phyloP scores from a whole-genome alignment of 352 stramenopile genomes.

The Aphanomyces astaci region DNA sequence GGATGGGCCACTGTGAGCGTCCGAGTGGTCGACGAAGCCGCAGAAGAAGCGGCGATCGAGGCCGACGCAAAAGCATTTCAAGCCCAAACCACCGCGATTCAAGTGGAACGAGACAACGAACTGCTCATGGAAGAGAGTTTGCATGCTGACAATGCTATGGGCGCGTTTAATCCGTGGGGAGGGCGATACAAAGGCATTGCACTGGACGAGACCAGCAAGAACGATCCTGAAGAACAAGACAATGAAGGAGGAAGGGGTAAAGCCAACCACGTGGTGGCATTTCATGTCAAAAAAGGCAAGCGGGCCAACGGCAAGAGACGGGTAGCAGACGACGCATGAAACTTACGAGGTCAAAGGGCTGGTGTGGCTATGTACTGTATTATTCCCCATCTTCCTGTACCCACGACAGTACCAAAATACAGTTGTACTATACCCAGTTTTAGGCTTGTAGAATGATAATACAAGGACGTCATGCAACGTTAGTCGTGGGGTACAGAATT shows the following conservation, averaged over 20 bases:
- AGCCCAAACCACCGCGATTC: constrained; percentile 4
- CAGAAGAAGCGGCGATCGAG: constrained; percentile 33
- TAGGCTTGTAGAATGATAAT: no score
- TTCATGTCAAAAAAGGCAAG: constrained; percentile 45
- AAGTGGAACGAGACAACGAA: constrained; percentile 44
- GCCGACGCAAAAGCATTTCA: constrained; percentile 27
- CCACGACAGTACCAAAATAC: no score
- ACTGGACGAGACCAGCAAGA: constrained; percentile 33
- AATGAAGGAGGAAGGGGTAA: constrained; percentile 43
- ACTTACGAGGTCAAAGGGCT: no score
- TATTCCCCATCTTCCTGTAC: no score
- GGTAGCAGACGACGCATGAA: not conserved
- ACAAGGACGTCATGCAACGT: no score
- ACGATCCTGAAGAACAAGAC: constrained; percentile 29
- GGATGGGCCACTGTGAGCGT: constrained; percentile 75
- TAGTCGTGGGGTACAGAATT: no score
- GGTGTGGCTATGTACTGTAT: no score
- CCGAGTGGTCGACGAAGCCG: constrained; percentile 64
- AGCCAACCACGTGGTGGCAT: no score
- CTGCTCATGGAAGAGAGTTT: constrained; percentile 54
- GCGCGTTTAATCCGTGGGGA: constrained; percentile 75
- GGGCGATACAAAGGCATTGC: constrained; percentile 78
- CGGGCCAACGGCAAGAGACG: not conserved
- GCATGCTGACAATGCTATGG: constrained; percentile 65
- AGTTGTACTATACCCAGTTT: no score